Conservation (phyloP, 2,329 filamentous ascomycete genomes). For the Colletotrichum aenigma region DNA sequence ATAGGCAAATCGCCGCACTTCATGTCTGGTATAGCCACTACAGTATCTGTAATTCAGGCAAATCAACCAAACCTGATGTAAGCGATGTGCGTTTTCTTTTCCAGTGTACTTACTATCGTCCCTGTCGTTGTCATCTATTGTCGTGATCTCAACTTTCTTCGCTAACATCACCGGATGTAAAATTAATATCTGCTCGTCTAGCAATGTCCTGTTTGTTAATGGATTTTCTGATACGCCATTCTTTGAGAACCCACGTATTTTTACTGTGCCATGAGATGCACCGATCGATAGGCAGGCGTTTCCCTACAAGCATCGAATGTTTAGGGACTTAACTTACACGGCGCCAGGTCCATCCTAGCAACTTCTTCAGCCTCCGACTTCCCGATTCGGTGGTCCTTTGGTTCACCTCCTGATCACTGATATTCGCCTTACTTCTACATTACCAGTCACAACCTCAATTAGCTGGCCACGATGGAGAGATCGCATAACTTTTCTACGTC, state of each 20-base stretch:
- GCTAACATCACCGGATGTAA: background rate
- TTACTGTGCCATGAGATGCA: background rate
- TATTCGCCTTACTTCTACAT: background rate
- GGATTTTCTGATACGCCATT: background rate
- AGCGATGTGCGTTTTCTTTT: background rate
- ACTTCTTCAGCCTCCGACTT: background rate
- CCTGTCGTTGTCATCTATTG: background rate
- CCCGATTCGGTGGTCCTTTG: background rate
- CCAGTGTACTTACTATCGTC: background rate
- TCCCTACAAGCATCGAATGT: background rate
- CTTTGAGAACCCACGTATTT: background rate
- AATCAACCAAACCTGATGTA: background rate
- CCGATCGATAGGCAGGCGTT: background rate
- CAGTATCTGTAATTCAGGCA: background rate
- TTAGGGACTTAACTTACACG: background rate
- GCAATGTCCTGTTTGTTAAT: background rate
- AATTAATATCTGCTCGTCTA: background rate
- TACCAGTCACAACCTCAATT: background rate
- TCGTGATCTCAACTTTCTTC: background rate
- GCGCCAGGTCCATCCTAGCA: background rate
- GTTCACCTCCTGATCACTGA: background rate
- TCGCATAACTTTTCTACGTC: too few species aligned
- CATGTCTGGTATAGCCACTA: background rate
- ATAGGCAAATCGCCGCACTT: background rate
- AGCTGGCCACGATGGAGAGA: too few species aligned